Conservation (phyloP, 106 monocot genomes). For the Apostasia shenzhenica region DNA sequence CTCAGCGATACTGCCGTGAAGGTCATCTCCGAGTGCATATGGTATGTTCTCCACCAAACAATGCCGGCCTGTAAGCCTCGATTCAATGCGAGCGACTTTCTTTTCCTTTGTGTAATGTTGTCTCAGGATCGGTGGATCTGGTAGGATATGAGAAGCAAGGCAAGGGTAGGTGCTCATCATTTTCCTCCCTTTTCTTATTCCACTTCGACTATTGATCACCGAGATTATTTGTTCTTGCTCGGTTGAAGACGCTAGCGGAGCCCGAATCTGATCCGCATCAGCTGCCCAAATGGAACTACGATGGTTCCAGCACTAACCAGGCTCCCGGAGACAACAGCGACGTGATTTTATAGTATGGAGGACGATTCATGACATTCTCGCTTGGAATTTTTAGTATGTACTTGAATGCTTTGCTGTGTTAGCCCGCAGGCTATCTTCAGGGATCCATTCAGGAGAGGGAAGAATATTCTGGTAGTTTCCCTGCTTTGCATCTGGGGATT, state of each 20-base stretch:
- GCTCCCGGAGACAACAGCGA: constrained; percentile 56
- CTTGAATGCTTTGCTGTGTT: not conserved
- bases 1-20: constrained; percentile 34
- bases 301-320: constrained; percentile 51
- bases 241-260: constrained; percentile 23
- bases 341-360: constrained; percentile 44
- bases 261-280: constrained; percentile 25
- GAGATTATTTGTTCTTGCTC: not conserved
- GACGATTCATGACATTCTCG: not conserved
- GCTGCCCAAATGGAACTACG: constrained; percentile 60
- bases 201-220: not conserved
- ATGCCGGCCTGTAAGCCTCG: no score
- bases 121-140: constrained; percentile 25
- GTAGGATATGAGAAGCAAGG: constrained; percentile 56
- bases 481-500: not conserved
- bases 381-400: not conserved
- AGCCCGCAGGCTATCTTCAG: constrained; percentile 57
- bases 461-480: constrained; percentile 41
- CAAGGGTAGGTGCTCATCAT: constrained; percentile 15
- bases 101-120: not conserved
- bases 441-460: constrained; percentile 59
- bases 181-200: not conserved
- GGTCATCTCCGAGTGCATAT: constrained; percentile 64
- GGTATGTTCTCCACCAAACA: constrained; percentile 12
- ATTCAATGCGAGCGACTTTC: not conserved